Evolutionary conservation across 352 stramenopile species (phyloP).

Genomic region (Phytophthora vignae): DNA sequence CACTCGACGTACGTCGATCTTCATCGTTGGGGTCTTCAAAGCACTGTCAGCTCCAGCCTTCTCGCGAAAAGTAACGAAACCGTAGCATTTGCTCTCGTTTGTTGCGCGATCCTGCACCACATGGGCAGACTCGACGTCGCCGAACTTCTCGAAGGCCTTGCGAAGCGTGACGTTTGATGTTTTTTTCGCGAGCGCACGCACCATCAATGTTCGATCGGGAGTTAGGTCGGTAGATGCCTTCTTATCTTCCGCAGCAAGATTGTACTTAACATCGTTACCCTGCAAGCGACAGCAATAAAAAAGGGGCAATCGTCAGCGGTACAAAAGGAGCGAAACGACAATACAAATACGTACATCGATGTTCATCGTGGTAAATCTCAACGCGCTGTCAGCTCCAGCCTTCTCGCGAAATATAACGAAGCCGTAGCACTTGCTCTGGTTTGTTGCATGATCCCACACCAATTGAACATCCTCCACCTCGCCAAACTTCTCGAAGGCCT

Average conservation of each 20-base stretch:
- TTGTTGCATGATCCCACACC: slow-evolving; percentile 58
- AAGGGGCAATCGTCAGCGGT: not conserved
- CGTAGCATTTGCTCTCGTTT: slow-evolving; percentile 75
- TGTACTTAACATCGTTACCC: not conserved
- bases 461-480: slow-evolving; percentile 61
- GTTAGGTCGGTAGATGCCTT: not conserved
- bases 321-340: not conserved
- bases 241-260: not conserved
- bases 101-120: slow-evolving; percentile 62
- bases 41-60: slow-evolving; percentile 49
- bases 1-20: slow-evolving; percentile 66
- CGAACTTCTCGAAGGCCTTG: slow-evolving; percentile 69
- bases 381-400: slow-evolving; percentile 45
- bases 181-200: slow-evolving; percentile 64
- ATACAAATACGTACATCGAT: slow-evolving; percentile 63
- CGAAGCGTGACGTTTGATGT: slow-evolving; percentile 60
- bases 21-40: slow-evolving; percentile 68
- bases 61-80: slow-evolving; percentile 71
- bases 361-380: slow-evolving; percentile 65
- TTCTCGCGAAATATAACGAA: slow-evolving; percentile 72
- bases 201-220: slow-evolving; percentile 67
- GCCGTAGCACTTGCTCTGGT: slow-evolving; percentile 74
- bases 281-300: not conserved
- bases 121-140: slow-evolving; percentile 59
- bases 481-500: slow-evolving; percentile 73